These are phyloP conservation scores for Pseudocercospora fijiensis DNA, from an alignment of 2,329 filamentous ascomycete genomes.

Conservation along the genomic window DNA sequence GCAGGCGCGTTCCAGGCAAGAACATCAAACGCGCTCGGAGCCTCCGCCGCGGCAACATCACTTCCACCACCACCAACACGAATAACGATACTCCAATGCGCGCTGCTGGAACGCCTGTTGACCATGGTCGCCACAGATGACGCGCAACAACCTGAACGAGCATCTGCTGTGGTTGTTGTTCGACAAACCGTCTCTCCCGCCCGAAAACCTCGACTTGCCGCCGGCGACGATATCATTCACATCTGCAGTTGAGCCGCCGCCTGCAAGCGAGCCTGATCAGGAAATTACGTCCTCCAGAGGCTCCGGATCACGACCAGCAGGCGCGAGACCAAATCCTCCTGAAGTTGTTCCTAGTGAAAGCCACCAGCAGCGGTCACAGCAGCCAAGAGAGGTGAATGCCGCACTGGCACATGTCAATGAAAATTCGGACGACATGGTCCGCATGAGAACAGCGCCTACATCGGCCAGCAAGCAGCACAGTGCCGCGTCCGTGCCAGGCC, in stretches of 20 bases:
- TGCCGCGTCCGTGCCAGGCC: slow-evolving; percentile 22
- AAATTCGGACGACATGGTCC: slow-evolving; percentile 42
- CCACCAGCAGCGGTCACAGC: background rate
- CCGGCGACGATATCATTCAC: slow-evolving; percentile 24
- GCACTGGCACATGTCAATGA: slow-evolving; percentile 2
- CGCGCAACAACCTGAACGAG: slow-evolving; percentile 49
- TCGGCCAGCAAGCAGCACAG: slow-evolving; percentile 41
- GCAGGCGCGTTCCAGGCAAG: slow-evolving; percentile 1
- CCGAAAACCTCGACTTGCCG: slow-evolving; percentile 24
- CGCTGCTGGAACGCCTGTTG: background rate
- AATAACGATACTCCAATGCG: slow-evolving; percentile 1
- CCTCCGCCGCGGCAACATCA: slow-evolving; percentile 8
- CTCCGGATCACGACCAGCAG: background rate
- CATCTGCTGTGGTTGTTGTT: slow-evolving; percentile 51
- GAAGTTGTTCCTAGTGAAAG: background rate
- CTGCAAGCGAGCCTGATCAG: slow-evolving; percentile 14
- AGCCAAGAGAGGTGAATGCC: background rate
- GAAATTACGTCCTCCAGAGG: background rate
- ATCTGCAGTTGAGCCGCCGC: slow-evolving; percentile 7
- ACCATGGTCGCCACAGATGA: slow-evolving; percentile 43
- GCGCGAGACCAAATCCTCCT: background rate
- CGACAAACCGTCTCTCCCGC: slow-evolving; percentile 47
- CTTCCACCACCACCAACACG: background rate
- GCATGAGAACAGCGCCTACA: slow-evolving; percentile 46
- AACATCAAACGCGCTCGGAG: background rate